Base-by-base conservation (phyloP, 2,329 filamentous ascomycete genomes). In the Chalaropsis thielavioides region DNA sequence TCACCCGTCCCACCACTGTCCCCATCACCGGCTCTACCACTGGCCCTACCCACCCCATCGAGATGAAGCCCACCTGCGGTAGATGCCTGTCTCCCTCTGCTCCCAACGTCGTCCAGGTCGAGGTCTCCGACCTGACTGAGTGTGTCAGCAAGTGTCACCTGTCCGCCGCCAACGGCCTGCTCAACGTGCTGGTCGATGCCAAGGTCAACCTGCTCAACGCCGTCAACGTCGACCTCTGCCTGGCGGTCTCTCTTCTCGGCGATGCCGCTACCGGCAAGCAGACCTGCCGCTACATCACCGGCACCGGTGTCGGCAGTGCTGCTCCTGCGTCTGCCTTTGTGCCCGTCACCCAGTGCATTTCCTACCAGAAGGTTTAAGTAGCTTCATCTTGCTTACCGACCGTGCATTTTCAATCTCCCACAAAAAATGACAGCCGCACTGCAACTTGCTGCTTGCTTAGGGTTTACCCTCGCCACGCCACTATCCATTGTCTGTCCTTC, bases 41-140 rank as follows among this genome's bases (percentile, higher is more conserved):
- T 0, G 79, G 79, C 8, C 79, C 80, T 13, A 81, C 80, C 69
- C 82, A 77, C 0, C 80, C 79, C 80, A 82, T 83, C 70, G 81
- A 80, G 67, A 76, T 80, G 80, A 80, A 82, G 40, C 78, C 81
- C 59, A 80, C 79, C 60, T 76, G 66, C 7, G 74, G 63, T 10
- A 43, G 41, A 3, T 61, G 62, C 59, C 49, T 67, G 24, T 43
- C 24, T 24, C n/a, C 44, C 17, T 27, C 43, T 31, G 63, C 59
- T 24, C 27, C 59, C 49, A 56, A 56, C 17, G 62, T 67, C 40
- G 27, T 44, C 35, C 63, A 67, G 49, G 41, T 67, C 11, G 24
- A 38, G 19, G 66, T 67, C 24, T 10, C 38, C 13, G 35, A 24
- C 38, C 62, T 67, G 8, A 54, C 41, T 19, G 66, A 67, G 35